Percentiles rank a stretch among this genome's conserved stretches.
These are phyloP conservation scores for Aspergillus sclerotioniger DNA, from an alignment of 495 filamentous ascomycete species.

Conservation along the genomic window DNA sequence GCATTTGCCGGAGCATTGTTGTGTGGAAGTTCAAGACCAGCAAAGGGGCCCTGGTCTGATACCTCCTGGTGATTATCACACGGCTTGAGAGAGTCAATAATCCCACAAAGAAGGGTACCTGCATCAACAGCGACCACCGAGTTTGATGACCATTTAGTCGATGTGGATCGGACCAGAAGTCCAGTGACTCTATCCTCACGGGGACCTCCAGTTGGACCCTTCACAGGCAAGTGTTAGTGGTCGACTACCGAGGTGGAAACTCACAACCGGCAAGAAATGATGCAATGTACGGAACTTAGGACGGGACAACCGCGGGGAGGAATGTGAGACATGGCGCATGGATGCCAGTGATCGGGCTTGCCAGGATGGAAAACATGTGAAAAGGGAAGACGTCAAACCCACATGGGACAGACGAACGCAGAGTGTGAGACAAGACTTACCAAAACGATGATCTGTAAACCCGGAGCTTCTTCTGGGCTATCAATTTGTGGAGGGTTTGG, in stretches of 20 bases:
- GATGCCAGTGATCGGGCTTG: not conserved
- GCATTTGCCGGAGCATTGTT: constrained; percentile 70
- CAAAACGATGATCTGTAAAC: constrained; percentile 73
- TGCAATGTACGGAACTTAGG: constrained; percentile 17
- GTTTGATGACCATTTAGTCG: constrained; percentile 72
- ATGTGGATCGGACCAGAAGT: constrained; percentile 77
- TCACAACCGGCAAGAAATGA: not conserved
- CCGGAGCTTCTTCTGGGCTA: not conserved
- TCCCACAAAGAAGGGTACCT: constrained; percentile 82
- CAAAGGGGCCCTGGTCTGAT: constrained; percentile 62
- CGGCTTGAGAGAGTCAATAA: constrained; percentile 65
- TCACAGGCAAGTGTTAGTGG: constrained; percentile 29
- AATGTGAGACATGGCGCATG: not conserved
- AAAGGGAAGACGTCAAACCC: not conserved
- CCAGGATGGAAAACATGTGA: not conserved
- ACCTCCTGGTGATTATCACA: constrained; percentile 36
- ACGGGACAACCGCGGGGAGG: not conserved
- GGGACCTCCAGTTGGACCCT: constrained; percentile 92
- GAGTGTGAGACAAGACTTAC: constrained; percentile 49
- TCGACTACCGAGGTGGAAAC: constrained; percentile 13
- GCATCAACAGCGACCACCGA: constrained; percentile 90
- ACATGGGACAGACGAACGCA: not conserved
- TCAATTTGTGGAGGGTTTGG: not conserved
- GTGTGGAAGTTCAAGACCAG: constrained; percentile 64
- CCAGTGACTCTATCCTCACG: constrained; percentile 86